Base-by-base conservation (phyloP, 1,284 basidiomycete genomes). In the Cronartium quercuum region DNA sequence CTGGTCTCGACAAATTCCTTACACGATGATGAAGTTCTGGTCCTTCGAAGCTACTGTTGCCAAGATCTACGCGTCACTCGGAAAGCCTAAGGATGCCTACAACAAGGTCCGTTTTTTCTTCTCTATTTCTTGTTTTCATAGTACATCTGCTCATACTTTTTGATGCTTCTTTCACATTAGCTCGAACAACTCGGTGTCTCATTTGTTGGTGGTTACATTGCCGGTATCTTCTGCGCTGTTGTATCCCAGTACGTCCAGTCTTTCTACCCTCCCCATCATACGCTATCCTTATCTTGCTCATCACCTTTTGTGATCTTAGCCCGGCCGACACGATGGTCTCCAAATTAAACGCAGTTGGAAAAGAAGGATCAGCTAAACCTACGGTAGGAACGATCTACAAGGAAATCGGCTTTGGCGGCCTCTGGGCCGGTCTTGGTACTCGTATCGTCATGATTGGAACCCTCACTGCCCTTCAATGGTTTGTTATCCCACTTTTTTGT, bases 281-380 rank as follows among this genome's bases (percentile, higher is more conserved):
- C n/a, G n/a, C n/a, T n/a, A n/a, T n/a, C n/a, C n/a, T n/a, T n/a
- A n/a, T 51, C 0, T 44, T 13, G 18, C 44, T 38, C 24, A n/a
- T 24, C 29, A 9, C 12, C 29, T n/a, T 18, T 73, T 73, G 4
- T 51, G n/a, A 18, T 13, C 37, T 62, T 12, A 75, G 73, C 79
- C 80, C 80, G 21, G 80, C 80, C 47, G 80, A 81, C 74, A 80
- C 79, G 15, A 80, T 81, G 80, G 80, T 80, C 18, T 77, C 76
- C 76, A 77, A 78, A 78, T 78, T 81, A 73, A 81, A 81, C 77
- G 80, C 80, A 13, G 78, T 78, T 35, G 68, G 77, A 74, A 79
- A 79, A 77, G 76, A 77, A n/a, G 80, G 80, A 34, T 71, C 71
- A 60, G 77, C 78, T 68, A 80, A 79, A 76, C 80, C 79, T n/a